Percentiles rank a stretch among this genome's conserved stretches.
Evolutionary conservation across 805 yeast species (phyloP).

Genomic region (Lipomyces japonicus): DNA sequence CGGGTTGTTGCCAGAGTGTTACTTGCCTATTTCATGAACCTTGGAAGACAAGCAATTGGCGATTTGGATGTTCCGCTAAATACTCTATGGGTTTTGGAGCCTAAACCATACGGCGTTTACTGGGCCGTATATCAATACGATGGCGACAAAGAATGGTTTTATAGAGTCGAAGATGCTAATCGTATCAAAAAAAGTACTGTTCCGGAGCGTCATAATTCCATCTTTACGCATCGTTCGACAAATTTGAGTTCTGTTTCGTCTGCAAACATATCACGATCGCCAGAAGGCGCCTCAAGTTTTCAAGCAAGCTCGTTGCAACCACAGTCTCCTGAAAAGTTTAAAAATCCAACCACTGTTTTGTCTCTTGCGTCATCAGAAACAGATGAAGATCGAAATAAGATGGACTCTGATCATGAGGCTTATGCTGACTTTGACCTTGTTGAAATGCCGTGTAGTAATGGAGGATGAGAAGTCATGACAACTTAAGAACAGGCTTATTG

Average conservation of each 20-base stretch:
- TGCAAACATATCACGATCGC: no score
- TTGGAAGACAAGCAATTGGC: conserved; percentile 71
- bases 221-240: neutral
- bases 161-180: conserved; percentile 47
- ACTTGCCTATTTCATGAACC: conserved; percentile 82
- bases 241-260: neutral
- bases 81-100: conserved; percentile 83
- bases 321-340: no score
- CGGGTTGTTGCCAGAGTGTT: conserved; percentile 86
- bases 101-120: conserved; percentile 93
- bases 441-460: no score
- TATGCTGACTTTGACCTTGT: no score
- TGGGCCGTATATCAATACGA: conserved; percentile 87
- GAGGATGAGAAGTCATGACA: no score
- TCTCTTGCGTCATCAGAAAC: no score
- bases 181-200: neutral
- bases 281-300: no score
- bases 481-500: no score
- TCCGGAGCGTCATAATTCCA: neutral
- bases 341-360: no score
- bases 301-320: no score
- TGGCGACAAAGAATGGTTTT: conserved; percentile 73
- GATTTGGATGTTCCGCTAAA: conserved; percentile 92
- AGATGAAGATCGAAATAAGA: no score
- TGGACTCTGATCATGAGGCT: no score